These are phyloP conservation scores for Phialocephala sp. DNA, from an alignment of 2,329 filamentous ascomycete species.

Conservation along the genomic window DNA sequence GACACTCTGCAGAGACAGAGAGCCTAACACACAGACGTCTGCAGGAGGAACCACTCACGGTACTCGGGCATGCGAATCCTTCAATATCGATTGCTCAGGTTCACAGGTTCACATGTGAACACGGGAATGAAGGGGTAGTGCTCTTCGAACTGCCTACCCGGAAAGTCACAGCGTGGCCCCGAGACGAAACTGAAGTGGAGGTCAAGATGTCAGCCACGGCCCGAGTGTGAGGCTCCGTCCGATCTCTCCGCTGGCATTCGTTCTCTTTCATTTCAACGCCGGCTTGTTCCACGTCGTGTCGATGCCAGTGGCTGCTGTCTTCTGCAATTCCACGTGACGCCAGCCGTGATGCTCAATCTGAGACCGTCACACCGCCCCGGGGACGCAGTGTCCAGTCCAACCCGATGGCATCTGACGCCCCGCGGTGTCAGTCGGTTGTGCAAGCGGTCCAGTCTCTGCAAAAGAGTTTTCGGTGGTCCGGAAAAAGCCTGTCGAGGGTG, in stretches of 20 bases:
- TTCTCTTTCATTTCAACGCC: background rate
- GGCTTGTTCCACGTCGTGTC: background rate
- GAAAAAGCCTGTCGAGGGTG: background rate
- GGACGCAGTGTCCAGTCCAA: slow-evolving; percentile 7
- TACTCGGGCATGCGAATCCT: too few species aligned
- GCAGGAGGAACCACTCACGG: background rate
- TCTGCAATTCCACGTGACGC: background rate
- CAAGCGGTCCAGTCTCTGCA: background rate
- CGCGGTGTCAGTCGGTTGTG: background rate
- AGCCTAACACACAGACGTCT: background rate
- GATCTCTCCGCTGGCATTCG: background rate
- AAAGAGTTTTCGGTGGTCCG: background rate
- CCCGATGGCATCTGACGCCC: background rate
- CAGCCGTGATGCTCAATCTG: slow-evolving; percentile 5
- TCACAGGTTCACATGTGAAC: background rate
- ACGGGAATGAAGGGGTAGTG: background rate
- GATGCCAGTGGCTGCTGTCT: background rate
- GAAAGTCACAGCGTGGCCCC: background rate
- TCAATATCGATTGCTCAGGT: background rate
- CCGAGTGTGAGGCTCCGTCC: background rate
- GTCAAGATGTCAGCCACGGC: background rate
- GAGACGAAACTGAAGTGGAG: background rate
- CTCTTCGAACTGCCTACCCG: background rate
- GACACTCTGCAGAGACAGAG: background rate
- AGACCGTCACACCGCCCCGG: slow-evolving; percentile 5